phyloP scores from a whole-genome alignment of 1,284 basidiomycete species.

The Entoloma clypeatum region DNA sequence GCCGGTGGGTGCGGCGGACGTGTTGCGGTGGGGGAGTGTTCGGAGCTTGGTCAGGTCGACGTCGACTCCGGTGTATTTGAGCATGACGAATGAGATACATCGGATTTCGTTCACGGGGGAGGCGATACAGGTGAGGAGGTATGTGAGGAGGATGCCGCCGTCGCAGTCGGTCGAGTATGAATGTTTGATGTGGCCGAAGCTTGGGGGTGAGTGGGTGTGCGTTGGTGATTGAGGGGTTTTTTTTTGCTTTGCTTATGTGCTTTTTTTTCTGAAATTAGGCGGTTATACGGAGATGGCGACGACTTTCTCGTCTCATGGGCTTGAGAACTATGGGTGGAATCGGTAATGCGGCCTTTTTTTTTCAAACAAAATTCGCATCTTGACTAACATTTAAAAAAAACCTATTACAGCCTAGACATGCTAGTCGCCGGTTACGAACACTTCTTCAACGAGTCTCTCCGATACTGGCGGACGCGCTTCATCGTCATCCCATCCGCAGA shows the following conservation, averaged over 20 bases:
- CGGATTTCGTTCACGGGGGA: constrained; percentile 86
- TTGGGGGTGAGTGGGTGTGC: constrained; percentile 60
- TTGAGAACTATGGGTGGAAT: constrained; percentile 83
- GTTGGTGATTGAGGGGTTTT: too few relatives aligned
- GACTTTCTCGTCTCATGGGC: constrained; percentile 74
- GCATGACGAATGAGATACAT: constrained; percentile 95
- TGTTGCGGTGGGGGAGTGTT: too few relatives aligned
- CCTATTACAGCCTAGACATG: constrained; percentile 68
- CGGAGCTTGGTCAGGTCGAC: too few relatives aligned
- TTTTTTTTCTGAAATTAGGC: constrained; percentile 25
- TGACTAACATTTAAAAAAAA: too few relatives aligned
- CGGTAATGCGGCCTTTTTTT: too few relatives aligned
- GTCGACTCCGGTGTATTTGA: constrained; percentile 82
- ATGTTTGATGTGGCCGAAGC: constrained; percentile 91
- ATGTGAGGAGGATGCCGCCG: constrained; percentile 72
- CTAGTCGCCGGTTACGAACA: constrained; percentile 85
- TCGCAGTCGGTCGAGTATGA: constrained; percentile 72
- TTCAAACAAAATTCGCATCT: too few relatives aligned
- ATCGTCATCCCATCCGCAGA: constrained; percentile 86
- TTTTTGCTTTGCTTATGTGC: background rate
- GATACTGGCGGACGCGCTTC: constrained; percentile 96
- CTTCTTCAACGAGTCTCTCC: constrained; percentile 74
- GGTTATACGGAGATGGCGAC: constrained; percentile 82
- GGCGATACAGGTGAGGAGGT: constrained; percentile 84
- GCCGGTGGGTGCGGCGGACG: constrained; percentile 68